Conservation (phyloP, 148 eudicot genomes). For the Dianthus caryophyllus region DNA sequence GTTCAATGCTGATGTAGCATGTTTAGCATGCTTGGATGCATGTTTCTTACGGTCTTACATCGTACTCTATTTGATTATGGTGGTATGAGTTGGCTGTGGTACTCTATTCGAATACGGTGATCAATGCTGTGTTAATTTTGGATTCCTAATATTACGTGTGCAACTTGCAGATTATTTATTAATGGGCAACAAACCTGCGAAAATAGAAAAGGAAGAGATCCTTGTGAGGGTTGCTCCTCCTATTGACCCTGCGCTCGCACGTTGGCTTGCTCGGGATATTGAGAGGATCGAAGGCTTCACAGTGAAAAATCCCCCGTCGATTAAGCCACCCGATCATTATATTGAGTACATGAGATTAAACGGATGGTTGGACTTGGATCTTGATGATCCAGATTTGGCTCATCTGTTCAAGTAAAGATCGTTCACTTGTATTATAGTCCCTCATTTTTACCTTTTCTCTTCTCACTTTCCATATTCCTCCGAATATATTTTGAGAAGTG, state of each 20-base stretch:
- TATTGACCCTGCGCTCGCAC: conserved; percentile 52
- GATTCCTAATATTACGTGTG: neutral
- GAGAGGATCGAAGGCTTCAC: conserved; percentile 55
- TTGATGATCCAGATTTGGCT: conserved; percentile 76
- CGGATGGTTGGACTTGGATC: conserved; percentile 74
- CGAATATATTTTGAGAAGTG: too few relatives aligned
- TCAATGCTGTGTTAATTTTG: too few relatives aligned
- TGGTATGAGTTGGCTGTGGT: too few relatives aligned
- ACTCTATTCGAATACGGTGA: too few relatives aligned
- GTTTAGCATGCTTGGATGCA: too few relatives aligned
- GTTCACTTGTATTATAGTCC: neutral
- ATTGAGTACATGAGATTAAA: conserved; percentile 69
- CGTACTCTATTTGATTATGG: too few relatives aligned
- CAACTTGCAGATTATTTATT: conserved; percentile 21
- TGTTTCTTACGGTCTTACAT: too few relatives aligned
- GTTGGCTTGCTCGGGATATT: conserved; percentile 77
- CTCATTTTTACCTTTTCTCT: too few relatives aligned
- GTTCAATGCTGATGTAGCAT: too few relatives aligned
- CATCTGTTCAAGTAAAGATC: conserved; percentile 54
- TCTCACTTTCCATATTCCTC: too few relatives aligned
- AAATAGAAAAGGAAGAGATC: conserved; percentile 51
- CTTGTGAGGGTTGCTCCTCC: conserved; percentile 57
- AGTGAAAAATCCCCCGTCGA: conserved; percentile 37
- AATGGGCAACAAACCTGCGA: conserved; percentile 78
- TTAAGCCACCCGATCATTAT: conserved; percentile 73